These are phyloP conservation scores for Eremochloa ophiuroides DNA, from an alignment of 176 grass and related monocot species.

Conservation along the genomic window DNA sequence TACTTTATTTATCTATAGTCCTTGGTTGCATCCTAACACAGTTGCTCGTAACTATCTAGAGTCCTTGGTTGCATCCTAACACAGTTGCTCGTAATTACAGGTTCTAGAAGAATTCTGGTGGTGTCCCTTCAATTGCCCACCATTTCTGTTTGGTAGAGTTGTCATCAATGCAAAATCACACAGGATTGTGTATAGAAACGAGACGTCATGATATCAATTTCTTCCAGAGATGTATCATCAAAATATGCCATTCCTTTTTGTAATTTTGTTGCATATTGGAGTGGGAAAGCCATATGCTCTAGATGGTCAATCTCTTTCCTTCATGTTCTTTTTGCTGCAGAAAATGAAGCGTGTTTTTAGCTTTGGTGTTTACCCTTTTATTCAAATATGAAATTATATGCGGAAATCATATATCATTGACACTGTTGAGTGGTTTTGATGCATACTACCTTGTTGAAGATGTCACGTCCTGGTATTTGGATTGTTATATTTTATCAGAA, in stretches of 20 bases:
- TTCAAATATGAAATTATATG: neutral
- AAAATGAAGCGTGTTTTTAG: neutral
- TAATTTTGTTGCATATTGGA: neutral
- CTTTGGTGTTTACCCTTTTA: conserved; percentile 1
- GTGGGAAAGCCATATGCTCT: neutral
- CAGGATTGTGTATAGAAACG: conserved; percentile 14
- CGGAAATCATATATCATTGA: neutral
- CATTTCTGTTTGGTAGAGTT: conserved; percentile 1
- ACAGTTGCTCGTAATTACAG: neutral
- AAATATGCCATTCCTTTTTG: conserved; percentile 1
- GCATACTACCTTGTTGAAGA: neutral
- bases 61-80: neutral
- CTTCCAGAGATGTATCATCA: neutral
- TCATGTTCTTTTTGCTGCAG: neutral
- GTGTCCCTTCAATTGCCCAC: neutral
- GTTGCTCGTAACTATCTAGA: neutral
- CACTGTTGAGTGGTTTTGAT: neutral
- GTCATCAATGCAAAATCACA: conserved; percentile 6
- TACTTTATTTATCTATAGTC: neutral
- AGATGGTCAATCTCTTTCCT: neutral
- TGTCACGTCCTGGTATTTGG: neutral
- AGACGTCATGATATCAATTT: neutral
- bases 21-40: neutral
- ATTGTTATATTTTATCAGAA: neutral
- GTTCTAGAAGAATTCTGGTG: conserved; percentile 3